phyloP scores from a whole-genome alignment of 31 red algal species.

The Odonthalia washingtoniensis region DNA sequence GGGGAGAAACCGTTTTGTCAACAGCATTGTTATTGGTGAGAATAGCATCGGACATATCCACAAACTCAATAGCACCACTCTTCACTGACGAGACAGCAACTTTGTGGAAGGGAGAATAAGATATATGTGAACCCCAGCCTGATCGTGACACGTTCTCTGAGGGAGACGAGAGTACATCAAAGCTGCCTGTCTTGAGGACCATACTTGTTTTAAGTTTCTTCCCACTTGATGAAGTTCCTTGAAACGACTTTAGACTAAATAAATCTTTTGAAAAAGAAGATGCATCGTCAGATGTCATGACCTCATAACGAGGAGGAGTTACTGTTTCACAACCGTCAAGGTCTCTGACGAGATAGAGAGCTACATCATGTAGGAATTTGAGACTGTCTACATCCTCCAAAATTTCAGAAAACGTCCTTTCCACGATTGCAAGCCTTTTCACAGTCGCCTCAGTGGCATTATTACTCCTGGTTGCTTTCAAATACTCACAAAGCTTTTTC shows the following conservation, averaged over 20 bases:
- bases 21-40: conserved; percentile 7
- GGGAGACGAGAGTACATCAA: conserved; percentile 14
- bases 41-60: conserved; percentile 49
- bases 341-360: background rate
- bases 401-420: background rate
- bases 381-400: background rate
- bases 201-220: conserved; percentile 30
- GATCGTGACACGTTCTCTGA: background rate
- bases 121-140: conserved; percentile 37
- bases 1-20: conserved; percentile 33
- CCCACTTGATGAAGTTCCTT: background rate
- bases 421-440: background rate
- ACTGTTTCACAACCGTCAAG: background rate
- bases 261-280: background rate
- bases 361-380: background rate
- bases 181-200: conserved; percentile 27
- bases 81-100: conserved; percentile 44
- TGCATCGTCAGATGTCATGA: background rate
- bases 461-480: background rate
- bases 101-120: conserved; percentile 34
- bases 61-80: conserved; percentile 46
- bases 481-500: background rate
- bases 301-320: background rate
- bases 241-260: background rate
- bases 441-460: background rate